These are phyloP conservation scores for Platanus orientalis DNA, from an alignment of 164 flowering plant species.

Conservation along the genomic window DNA sequence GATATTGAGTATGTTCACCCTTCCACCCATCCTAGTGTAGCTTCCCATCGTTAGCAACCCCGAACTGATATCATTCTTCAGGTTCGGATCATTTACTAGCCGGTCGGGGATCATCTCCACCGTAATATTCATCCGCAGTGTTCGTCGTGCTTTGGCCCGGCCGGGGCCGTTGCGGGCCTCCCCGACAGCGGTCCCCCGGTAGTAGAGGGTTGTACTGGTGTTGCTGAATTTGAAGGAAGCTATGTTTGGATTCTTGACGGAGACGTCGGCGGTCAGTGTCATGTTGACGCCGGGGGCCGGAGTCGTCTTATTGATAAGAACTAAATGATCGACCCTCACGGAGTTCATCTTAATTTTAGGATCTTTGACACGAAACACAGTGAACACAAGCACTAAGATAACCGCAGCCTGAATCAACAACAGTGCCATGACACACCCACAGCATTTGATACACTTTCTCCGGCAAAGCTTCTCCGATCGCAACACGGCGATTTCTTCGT, in stretches of 20 bases:
- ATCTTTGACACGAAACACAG: constrained; percentile 37
- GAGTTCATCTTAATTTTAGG: constrained; percentile 31
- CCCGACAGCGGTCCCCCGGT: constrained; percentile 30
- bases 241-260: constrained; percentile 41
- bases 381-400: constrained; percentile 32
- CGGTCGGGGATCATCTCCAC: constrained; percentile 37
- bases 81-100: constrained; percentile 22
- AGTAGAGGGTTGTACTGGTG: constrained; percentile 25
- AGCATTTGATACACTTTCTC: constrained; percentile 25
- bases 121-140: constrained; percentile 37
- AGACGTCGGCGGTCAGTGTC: constrained; percentile 23
- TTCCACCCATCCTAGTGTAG: constrained; percentile 47
- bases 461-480: constrained; percentile 9
- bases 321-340: neutral
- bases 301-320: neutral
- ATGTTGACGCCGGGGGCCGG: constrained; percentile 9
- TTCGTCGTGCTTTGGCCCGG: constrained; percentile 41
- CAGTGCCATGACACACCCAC: constrained; percentile 36
- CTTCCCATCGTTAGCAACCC: constrained; percentile 38
- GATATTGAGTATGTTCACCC: constrained; percentile 39
- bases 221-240: constrained; percentile 36
- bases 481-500: too few relatives aligned
- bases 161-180: constrained; percentile 27
- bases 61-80: constrained; percentile 25
- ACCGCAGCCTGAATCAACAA: constrained; percentile 20